Evolutionary conservation across 352 stramenopile genomes (phyloP).

Genomic region (Halophytophthora batemanensis): DNA sequence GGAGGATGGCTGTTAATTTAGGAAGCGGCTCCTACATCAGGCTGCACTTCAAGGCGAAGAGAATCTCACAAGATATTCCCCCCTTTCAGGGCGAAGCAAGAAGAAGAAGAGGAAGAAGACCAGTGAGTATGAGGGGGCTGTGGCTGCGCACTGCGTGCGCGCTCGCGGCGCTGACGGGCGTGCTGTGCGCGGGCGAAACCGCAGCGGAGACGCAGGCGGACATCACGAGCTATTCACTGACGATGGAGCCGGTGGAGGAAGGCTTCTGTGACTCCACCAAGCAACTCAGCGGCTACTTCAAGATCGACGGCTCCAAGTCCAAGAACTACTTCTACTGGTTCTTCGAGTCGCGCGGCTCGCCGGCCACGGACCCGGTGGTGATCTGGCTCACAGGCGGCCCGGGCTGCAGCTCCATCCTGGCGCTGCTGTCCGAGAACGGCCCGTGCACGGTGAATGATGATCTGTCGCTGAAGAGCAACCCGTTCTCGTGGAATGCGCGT

Average conservation of each 20-base stretch:
- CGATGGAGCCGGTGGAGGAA: slow-evolving; percentile 47
- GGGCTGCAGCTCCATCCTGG: slow-evolving; percentile 92
- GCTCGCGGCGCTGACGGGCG: slow-evolving; percentile 4
- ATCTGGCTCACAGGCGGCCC: slow-evolving; percentile 98
- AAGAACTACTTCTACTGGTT: slow-evolving; percentile 98
- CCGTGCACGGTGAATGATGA: slow-evolving; percentile 93
- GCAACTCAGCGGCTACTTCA: slow-evolving; percentile 83
- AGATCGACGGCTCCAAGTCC: slow-evolving; percentile 70
- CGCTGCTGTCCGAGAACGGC: slow-evolving; percentile 95
- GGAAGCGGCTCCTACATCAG: no score
- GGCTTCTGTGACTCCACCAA: slow-evolving; percentile 76
- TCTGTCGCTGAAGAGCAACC: slow-evolving; percentile 83
- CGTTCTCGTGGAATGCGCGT: slow-evolving; percentile 92
- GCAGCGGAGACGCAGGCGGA: slow-evolving; percentile 11
- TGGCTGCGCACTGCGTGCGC: not conserved
- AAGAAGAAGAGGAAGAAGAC: no score
- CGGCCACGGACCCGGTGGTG: slow-evolving; percentile 90
- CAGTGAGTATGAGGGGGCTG: no score
- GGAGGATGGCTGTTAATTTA: no score
- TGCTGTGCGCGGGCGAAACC: slow-evolving; percentile 3
- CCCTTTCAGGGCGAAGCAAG: no score
- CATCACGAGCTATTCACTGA: slow-evolving; percentile 43
- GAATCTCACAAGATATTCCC: no score
- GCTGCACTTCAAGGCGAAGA: no score
- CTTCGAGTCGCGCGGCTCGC: slow-evolving; percentile 88